A percentile compares a stretch with the other conserved stretches of the same genome.
Conservation (phyloP, 768 basidiomycete species). For the Peribolospora kevripleyi region DNA sequence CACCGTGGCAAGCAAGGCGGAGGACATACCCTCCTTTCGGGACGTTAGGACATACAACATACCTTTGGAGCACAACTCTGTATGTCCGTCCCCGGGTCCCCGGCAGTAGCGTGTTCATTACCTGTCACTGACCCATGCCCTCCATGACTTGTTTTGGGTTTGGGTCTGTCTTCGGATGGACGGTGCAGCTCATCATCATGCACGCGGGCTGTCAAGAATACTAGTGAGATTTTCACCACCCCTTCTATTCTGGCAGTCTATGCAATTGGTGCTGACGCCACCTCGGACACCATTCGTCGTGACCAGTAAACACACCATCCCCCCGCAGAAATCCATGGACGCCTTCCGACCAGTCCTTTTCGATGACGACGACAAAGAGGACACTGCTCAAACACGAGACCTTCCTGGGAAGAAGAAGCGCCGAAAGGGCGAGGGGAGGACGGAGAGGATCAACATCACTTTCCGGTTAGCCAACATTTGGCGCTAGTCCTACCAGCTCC, state of each 20-base stretch:
- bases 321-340: conserved; percentile 11
- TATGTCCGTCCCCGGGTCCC: no score
- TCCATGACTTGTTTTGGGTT: no score
- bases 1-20: background rate
- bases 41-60: conserved; percentile 10
- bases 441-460: conserved; percentile 13
- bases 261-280: no score
- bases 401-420: background rate
- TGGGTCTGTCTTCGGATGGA: no score
- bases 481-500: background rate
- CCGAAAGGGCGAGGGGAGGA: background rate
- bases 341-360: conserved; percentile 1
- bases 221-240: no score
- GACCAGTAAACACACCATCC: conserved; percentile 13
- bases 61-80: conserved; percentile 11
- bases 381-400: background rate
- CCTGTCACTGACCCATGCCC: no score
- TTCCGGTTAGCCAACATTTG: background rate
- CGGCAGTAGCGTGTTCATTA: no score
- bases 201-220: conserved; percentile 12
- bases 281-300: no score
- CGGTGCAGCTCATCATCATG: conserved; percentile 11
- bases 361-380: conserved; percentile 1
- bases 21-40: no score
- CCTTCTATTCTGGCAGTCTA: no score